Conservation (phyloP, 2,329 filamentous ascomycete species). For the Paecilomyces sp. region DNA sequence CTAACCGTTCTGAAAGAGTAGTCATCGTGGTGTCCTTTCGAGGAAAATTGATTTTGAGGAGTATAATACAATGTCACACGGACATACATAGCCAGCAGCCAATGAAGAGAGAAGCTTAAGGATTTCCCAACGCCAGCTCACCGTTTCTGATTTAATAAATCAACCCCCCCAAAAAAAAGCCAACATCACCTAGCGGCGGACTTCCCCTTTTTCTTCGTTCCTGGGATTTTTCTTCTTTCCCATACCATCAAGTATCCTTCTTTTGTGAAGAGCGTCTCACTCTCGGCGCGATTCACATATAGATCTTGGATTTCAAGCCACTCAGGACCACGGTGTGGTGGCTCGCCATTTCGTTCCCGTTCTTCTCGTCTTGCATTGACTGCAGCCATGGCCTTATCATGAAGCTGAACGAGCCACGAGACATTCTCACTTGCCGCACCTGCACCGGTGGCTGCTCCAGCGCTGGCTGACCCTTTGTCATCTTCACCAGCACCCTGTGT, state of each 20-base stretch:
- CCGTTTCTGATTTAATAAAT: not conserved
- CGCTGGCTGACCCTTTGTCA: slow-evolving; percentile 28
- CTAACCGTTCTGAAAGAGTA: too few relatives aligned
- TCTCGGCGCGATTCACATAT: slow-evolving; percentile 82
- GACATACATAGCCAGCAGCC: not conserved
- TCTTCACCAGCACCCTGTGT: slow-evolving; percentile 58
- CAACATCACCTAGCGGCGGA: slow-evolving; percentile 6
- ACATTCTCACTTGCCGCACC: slow-evolving; percentile 88
- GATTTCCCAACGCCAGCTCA: not conserved
- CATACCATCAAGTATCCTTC: slow-evolving; percentile 96
- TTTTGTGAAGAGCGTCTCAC: slow-evolving; percentile 82
- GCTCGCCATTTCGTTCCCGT: slow-evolving; percentile 14
- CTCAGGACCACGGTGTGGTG: slow-evolving; percentile 52
- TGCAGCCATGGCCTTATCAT: slow-evolving; percentile 58
- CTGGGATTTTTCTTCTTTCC: slow-evolving; percentile 63
- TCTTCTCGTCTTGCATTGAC: slow-evolving; percentile 26
- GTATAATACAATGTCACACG: too few relatives aligned
- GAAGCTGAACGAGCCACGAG: slow-evolving; percentile 88
- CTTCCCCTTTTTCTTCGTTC: slow-evolving; percentile 34
- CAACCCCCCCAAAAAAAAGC: not conserved
- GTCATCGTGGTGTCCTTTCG: too few relatives aligned
- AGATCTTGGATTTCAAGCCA: slow-evolving; percentile 94
- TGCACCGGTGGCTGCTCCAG: slow-evolving; percentile 50
- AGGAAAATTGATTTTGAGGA: too few relatives aligned
- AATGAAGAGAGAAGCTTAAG: not conserved